Percentiles rank a stretch among this genome's conserved stretches.
Evolutionary conservation across 805 yeast genomes (phyloP).

Genomic region (Hanseniaspora hatyaiensis): DNA sequence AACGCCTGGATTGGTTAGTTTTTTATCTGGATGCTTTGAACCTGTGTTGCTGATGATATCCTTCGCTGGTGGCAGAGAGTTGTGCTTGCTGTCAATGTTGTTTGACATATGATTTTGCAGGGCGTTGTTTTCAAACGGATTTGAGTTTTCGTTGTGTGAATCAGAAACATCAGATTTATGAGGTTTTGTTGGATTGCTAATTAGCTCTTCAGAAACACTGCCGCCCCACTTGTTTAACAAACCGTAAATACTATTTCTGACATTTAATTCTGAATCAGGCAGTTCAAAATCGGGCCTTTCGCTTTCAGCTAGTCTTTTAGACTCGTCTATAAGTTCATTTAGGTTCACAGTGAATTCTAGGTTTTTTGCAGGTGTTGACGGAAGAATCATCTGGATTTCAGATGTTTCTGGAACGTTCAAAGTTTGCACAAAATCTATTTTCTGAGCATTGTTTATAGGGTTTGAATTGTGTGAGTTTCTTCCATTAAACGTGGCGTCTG

Average conservation of each 20-base stretch:
- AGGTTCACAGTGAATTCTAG: constrained; percentile 33
- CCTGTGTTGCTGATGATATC: too few species aligned
- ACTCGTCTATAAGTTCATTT: constrained; percentile 19
- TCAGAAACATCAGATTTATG: neutral
- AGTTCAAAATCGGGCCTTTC: neutral
- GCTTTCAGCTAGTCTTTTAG: neutral
- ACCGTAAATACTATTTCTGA: constrained; percentile 13
- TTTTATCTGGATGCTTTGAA: neutral
- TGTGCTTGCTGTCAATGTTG: too few species aligned
- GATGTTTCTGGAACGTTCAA: constrained; percentile 38
- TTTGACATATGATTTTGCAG: too few species aligned
- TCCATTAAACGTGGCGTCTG: neutral
- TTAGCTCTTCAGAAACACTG: neutral
- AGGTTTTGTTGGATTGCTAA: neutral
- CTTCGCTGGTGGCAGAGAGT: too few species aligned
- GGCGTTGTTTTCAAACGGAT: too few species aligned
- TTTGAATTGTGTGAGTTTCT: neutral
- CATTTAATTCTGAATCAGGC: neutral
- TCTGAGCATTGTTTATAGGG: constrained; percentile 14
- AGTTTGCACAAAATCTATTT: constrained; percentile 21
- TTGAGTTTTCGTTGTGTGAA: neutral
- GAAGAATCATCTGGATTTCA: constrained; percentile 37
- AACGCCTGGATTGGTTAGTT: constrained; percentile 18
- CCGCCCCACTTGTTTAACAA: constrained; percentile 15
- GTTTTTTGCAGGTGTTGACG: constrained; percentile 59